Conservation (phyloP, 2,329 filamentous ascomycete species). For the Alternaria brassicicola region DNA sequence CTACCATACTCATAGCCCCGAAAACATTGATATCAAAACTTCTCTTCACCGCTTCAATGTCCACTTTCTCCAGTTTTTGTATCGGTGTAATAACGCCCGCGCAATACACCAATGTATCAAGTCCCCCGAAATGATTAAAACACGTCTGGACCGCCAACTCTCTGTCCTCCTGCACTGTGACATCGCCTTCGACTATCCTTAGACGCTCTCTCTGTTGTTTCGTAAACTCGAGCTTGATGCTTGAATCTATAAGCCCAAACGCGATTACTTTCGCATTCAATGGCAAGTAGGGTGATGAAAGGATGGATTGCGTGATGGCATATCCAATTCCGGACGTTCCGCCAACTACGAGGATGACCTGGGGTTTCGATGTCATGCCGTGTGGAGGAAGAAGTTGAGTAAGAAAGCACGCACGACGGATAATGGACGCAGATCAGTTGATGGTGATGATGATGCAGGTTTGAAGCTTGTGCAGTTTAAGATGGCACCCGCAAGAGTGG, state of each 20-base stretch:
- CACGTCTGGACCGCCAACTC: conserved; percentile 22
- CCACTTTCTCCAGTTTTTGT: conserved; percentile 24
- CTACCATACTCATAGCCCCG: conserved; percentile 34
- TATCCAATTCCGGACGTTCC: conserved; percentile 33
- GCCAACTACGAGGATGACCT: conserved; percentile 34
- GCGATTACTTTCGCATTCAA: conserved; percentile 14
- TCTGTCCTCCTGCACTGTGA: conserved; percentile 10
- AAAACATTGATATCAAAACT: conserved; percentile 36
- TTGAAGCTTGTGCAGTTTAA: conserved; percentile 13
- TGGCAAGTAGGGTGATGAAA: conserved; percentile 6
- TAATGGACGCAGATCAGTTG: neutral
- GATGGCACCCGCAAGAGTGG: conserved; percentile 1
- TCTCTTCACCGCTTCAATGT: conserved; percentile 23
- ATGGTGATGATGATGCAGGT: conserved; percentile 2
- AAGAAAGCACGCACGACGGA: neutral
- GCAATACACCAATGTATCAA: conserved; percentile 35
- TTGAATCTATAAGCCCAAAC: conserved; percentile 14
- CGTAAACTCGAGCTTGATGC: conserved; percentile 13
- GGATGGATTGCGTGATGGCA: conserved; percentile 23
- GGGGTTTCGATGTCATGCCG: conserved; percentile 10
- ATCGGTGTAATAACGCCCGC: conserved; percentile 34
- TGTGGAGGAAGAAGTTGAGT: neutral
- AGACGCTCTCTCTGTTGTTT: conserved; percentile 13
- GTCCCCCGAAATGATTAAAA: conserved; percentile 18
- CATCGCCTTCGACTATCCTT: conserved; percentile 16